Percentiles rank a stretch among this genome's conserved stretches.
Evolutionary conservation across 768 basidiomycete genomes (phyloP).

Genomic region (Auricularia sp.): DNA sequence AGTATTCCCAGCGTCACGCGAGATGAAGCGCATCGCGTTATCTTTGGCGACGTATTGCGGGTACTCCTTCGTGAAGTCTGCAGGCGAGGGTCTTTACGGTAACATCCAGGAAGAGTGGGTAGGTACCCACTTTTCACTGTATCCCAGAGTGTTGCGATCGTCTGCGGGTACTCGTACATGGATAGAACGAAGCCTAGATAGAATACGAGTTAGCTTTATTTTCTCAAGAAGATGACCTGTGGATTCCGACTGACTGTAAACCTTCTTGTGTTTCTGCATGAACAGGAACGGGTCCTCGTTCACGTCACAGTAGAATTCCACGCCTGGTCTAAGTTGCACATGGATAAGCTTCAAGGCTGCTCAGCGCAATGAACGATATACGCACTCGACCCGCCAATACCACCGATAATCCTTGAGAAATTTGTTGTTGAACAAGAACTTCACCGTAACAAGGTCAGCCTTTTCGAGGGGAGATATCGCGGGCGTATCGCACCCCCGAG

Average conservation of each 20-base stretch:
- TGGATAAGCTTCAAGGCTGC: background rate
- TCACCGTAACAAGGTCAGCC: background rate
- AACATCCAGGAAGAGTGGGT: slow-evolving; percentile 10
- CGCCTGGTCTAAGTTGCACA: slow-evolving; percentile 41
- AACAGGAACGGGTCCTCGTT: slow-evolving; percentile 56
- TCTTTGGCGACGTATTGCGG: slow-evolving; percentile 50
- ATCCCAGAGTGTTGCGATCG: slow-evolving; percentile 66
- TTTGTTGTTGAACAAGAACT: slow-evolving; percentile 66
- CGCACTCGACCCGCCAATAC: slow-evolving; percentile 72
- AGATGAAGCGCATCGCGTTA: slow-evolving; percentile 66
- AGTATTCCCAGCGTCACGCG: slow-evolving; percentile 52
- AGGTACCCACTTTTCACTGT: slow-evolving; percentile 44
- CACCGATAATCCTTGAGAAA: slow-evolving; percentile 56
- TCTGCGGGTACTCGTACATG: slow-evolving; percentile 63
- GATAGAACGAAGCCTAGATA: slow-evolving; percentile 55
- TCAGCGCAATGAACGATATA: background rate
- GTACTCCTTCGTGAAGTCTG: slow-evolving; percentile 58
- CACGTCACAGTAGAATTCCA: slow-evolving; percentile 68
- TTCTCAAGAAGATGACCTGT: background rate
- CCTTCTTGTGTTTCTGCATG: slow-evolving; percentile 60
- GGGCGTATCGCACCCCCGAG: slow-evolving; percentile 40
- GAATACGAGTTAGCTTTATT: slow-evolving; percentile 14
- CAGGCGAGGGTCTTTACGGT: slow-evolving; percentile 16
- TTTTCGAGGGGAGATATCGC: background rate
- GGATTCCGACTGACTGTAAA: slow-evolving; percentile 40